These are phyloP conservation scores for Isoetes taiwanensis DNA, from an alignment of 75 land plant genomes.

Conservation along the genomic window DNA sequence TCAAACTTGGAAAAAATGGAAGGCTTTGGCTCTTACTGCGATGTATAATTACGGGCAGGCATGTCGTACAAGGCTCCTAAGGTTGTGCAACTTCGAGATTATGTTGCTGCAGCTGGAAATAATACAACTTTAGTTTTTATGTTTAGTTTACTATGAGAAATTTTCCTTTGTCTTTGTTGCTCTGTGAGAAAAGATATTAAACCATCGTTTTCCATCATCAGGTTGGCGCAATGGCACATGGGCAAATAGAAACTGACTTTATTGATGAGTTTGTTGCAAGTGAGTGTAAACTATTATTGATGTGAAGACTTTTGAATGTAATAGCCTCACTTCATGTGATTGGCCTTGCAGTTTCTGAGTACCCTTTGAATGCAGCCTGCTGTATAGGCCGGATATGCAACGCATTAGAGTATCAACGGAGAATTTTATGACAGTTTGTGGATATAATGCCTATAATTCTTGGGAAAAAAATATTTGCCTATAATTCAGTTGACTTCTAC, in stretches of 20 bases:
- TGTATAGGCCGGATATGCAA: constrained; percentile 53
- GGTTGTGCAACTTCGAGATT: constrained; percentile 48
- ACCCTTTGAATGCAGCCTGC: constrained; percentile 75
- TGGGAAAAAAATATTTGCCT: no score
- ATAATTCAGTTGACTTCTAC: no score
- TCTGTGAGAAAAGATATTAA: background rate
- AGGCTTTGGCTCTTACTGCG: background rate
- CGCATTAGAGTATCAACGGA: constrained; percentile 48
- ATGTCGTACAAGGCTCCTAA: constrained; percentile 79
- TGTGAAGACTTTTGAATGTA: no score
- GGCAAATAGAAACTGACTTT: constrained; percentile 57
- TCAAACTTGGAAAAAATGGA: constrained; percentile 3
- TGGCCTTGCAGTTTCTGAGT: constrained; percentile 54
- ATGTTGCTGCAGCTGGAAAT: constrained; percentile 37
- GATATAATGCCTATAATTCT: no score
- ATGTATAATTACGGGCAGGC: constrained; percentile 28
- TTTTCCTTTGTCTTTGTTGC: background rate
- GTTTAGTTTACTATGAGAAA: constrained; percentile 27
- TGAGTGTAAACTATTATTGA: no score
- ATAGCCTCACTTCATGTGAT: background rate
- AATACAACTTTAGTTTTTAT: constrained; percentile 69
- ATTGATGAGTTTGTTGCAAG: constrained; percentile 69
- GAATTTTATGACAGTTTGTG: constrained; percentile 34
- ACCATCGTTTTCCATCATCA: constrained; percentile 7
- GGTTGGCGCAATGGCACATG: constrained; percentile 99